Evolutionary conservation across 352 stramenopile species (phyloP).

Genomic region (Phytophthora pseudosyringae): DNA sequence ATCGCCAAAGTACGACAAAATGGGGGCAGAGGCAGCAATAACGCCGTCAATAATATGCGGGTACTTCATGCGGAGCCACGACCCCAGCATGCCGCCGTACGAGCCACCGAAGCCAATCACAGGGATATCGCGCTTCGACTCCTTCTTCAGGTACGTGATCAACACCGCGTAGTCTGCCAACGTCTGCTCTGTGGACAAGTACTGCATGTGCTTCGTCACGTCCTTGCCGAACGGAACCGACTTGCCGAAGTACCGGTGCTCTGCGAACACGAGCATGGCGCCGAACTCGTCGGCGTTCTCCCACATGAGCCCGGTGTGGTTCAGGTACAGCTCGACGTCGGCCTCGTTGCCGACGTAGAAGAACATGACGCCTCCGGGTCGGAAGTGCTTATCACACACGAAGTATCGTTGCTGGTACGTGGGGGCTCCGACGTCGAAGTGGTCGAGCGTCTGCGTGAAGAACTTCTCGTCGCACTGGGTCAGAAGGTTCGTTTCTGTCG

Average conservation of each 20-base stretch:
- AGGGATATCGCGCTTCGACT: constrained; percentile 48
- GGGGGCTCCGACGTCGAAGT: constrained; percentile 63
- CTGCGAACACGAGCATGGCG: constrained; percentile 95
- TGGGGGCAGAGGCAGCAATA: constrained; percentile 68
- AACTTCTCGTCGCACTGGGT: constrained; percentile 72
- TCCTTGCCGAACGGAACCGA: constrained; percentile 81
- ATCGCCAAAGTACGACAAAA: constrained; percentile 63
- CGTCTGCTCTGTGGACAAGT: constrained; percentile 84
- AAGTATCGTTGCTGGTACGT: constrained; percentile 92
- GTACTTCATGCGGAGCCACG: constrained; percentile 83
- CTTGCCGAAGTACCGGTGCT: constrained; percentile 97
- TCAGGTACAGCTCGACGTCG: constrained; percentile 95
- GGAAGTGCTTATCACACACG: constrained; percentile 80
- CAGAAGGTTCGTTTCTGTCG: constrained; percentile 44
- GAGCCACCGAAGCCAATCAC: constrained; percentile 79
- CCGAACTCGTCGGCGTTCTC: constrained; percentile 92
- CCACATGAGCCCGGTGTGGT: constrained; percentile 97
- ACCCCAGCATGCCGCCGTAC: constrained; percentile 79
- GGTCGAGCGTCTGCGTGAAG: constrained; percentile 79
- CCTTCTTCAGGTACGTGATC: constrained; percentile 60
- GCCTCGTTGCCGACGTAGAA: constrained; percentile 97
- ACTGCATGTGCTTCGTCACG: constrained; percentile 79
- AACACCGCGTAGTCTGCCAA: constrained; percentile 79
- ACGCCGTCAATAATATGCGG: constrained; percentile 74
- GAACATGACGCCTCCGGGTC: constrained; percentile 82